A percentile compares a stretch with the other conserved stretches of the same genome.
These are phyloP conservation scores for Wickerhamiella infanticola DNA, from an alignment of 1,139 yeast species.

Conservation along the genomic window DNA sequence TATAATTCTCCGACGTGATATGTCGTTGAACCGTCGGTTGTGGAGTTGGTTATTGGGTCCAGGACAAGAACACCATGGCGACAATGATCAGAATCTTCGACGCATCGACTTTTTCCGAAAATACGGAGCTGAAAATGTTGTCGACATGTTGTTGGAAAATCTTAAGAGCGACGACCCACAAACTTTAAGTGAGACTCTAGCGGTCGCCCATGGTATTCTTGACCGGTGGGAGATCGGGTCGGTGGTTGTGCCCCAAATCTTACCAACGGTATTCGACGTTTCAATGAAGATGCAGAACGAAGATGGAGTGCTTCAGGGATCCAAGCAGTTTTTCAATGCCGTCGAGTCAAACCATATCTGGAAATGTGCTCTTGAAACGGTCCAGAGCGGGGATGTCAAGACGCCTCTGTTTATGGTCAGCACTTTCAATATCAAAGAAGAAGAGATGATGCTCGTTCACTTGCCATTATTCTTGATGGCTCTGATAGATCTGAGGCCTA, in stretches of 20 bases:
- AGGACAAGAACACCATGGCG: constrained; percentile 18
- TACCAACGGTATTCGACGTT: constrained; percentile 42
- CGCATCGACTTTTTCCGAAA: constrained; percentile 42
- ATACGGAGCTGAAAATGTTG: constrained; percentile 38
- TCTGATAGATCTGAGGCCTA: not conserved
- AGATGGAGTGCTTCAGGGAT: constrained; percentile 37
- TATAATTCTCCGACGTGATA: constrained; percentile 66
- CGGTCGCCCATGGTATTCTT: constrained; percentile 51
- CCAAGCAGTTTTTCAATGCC: constrained; percentile 64
- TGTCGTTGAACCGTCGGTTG: constrained; percentile 82
- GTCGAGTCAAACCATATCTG: constrained; percentile 70
- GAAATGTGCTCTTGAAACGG: constrained; percentile 40
- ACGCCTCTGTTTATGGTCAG: constrained; percentile 34
- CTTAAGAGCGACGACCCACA: constrained; percentile 25
- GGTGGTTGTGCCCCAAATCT: constrained; percentile 49
- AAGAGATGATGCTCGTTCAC: constrained; percentile 67
- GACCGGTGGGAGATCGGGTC: constrained; percentile 92
- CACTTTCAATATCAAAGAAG: constrained; percentile 64
- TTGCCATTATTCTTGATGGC: constrained; percentile 49
- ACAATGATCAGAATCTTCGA: constrained; percentile 17
- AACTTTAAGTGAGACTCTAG: constrained; percentile 6
- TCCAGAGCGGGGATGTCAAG: constrained; percentile 15
- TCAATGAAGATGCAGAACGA: constrained; percentile 11
- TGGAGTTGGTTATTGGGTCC: constrained; percentile 93
- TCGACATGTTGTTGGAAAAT: constrained; percentile 37